Evolutionary conservation across 2,329 filamentous ascomycete genomes (phyloP), one percentile per base, ranked within the genome.

Genomic region (Dactylellina parvicollis): DNA sequence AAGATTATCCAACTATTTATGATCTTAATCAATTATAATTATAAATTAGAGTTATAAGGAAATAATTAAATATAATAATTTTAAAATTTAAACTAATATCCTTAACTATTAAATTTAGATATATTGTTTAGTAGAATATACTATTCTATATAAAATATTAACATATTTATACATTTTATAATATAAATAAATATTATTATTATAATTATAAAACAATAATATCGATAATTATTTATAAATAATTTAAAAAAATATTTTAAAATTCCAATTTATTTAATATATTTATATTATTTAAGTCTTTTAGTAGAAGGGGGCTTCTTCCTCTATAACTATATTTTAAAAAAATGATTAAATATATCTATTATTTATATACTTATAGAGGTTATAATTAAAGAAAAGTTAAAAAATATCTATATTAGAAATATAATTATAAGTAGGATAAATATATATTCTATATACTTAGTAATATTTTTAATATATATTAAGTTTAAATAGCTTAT

Each of bases 191-290:
- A 30, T 32, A 30, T 52, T 52, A 52, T 16, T 18, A 30, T 30
- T 12, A 32, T 7, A 52, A 30, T 32, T 4, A 52, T 30, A 52
- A 52, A 34, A 34, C 30, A 8, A 30, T 52, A 30, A 52, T 52
- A 47, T 47, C 32, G 32, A 30, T 52, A 5, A 30, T 30, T 30
- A 52, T 52, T 30, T 52, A 34, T 52, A 34, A 52, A 52, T 30
- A 52, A 30, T 9, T 30, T 18, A 52, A 10, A 32, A 30, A 30
- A 52, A 34, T 34, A 52, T 34, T 52, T 40, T 40, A 8, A 40
- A 9, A 40, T 9, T 8, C 4, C 4, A 40, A 40, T 40, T 8
- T 40, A 9, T 40, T 40, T 9, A 18, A 47, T 47, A 47, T 47
- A 24, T 47, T 24, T 47, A 47, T 20, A 9, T 24, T 47, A 8